These are phyloP conservation scores for Punctularia strigosozonata DNA, from an alignment of 768 basidiomycete species.

Conservation along the genomic window DNA sequence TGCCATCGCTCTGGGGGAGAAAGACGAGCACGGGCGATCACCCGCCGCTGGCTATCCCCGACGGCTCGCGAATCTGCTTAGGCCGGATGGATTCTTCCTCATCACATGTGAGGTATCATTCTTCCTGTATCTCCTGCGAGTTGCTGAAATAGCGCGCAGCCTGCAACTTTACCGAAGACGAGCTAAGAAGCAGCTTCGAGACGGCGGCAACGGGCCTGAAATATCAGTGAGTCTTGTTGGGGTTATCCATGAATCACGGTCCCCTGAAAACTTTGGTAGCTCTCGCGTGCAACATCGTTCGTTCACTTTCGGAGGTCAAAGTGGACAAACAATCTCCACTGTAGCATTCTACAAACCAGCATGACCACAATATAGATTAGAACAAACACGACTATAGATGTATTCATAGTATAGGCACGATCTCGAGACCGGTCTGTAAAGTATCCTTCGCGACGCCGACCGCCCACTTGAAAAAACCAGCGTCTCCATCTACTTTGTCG, in stretches of 20 bases:
- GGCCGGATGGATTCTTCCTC: slow-evolving; percentile 57
- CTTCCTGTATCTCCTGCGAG: neutral
- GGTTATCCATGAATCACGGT: neutral
- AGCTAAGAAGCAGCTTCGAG: slow-evolving; percentile 45
- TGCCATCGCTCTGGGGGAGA: slow-evolving; percentile 64
- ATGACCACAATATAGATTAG: slow-evolving; percentile 1
- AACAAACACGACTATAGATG: neutral
- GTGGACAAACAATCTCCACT: slow-evolving; percentile 56
- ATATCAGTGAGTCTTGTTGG: slow-evolving; percentile 45
- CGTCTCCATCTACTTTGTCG: slow-evolving; percentile 22
- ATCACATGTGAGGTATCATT: slow-evolving; percentile 55
- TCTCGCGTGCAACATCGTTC: slow-evolving; percentile 64
- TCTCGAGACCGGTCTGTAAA: slow-evolving; percentile 49
- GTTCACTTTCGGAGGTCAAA: slow-evolving; percentile 69
- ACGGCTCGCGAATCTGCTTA: slow-evolving; percentile 43
- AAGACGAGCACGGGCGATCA: slow-evolving; percentile 37
- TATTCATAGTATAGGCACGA: slow-evolving; percentile 25
- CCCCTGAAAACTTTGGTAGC: slow-evolving; percentile 23
- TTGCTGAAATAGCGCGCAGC: slow-evolving; percentile 16
- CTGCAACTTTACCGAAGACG: slow-evolving; percentile 79
- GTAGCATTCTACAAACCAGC: slow-evolving; percentile 52
- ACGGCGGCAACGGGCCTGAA: slow-evolving; percentile 33
- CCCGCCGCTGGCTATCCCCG: slow-evolving; percentile 50
- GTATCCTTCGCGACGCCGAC: slow-evolving; percentile 57
- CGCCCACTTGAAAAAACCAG: slow-evolving; percentile 53